Base-by-base conservation (phyloP, 2,329 filamentous ascomycete species). In the Camillea tinctor region DNA sequence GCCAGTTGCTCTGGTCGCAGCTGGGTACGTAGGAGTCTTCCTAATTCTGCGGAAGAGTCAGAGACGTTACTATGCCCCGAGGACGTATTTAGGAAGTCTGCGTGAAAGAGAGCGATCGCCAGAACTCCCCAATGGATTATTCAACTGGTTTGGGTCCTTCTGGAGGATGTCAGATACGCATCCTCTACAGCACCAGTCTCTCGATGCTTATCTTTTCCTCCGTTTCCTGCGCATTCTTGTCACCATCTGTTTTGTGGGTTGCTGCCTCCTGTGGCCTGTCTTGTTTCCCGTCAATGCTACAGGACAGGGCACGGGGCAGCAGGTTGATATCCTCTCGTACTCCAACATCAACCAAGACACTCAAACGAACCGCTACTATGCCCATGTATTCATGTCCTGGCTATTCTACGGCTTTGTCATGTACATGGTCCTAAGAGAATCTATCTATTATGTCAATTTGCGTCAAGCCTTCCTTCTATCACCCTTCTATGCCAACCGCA, bases 401-500 rank as follows among this genome's bases (percentile, higher is more conserved):
- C 75, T 93, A 54, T 98, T 92, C 77, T 93, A 90, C 74, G 86
- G 85, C 52, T 98, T 98, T 72, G 83, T 98, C 65, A 89, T 98
- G 74, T 95, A 91, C 76, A 88, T 92, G 71, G 86, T 98, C 64
- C 90, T 93, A 58, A 86, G 94, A 60, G 94, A 98, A 75, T 88
- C 87, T 72, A 90, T 98, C 68, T 97, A 89, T 82, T 96, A 92
- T 76, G 90, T 97, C 79, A 96, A 96, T 71, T 78, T 98, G 55
- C 90, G 93, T 64, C 94, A 98, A 77, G 94, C 94, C 0, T 97
- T 96, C 77, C 85, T 96, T 49, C 84, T 96, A 58, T 93, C 92
- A 11, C 92, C 93, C 11, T 81, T 91, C 53, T 96, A 96, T 73
- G 85, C 92, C 56, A 89, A 88, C 70, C 90, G 93, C 59, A 87